Evolutionary conservation across 768 basidiomycete species (phyloP).

Genomic region (Pleurotus djamor): DNA sequence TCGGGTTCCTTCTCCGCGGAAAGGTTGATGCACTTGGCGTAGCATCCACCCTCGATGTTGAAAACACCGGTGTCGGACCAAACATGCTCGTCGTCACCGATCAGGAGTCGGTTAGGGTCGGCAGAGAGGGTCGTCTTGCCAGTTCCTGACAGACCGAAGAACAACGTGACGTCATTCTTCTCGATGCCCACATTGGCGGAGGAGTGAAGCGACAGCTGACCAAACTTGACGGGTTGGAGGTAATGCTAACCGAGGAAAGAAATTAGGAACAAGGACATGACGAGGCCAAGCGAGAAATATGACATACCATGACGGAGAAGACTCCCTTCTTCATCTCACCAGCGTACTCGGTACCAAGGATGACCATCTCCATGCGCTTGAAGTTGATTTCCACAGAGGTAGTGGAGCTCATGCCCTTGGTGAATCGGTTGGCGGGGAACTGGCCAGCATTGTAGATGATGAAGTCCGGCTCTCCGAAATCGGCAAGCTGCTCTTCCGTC

Average conservation of each 20-base stretch:
- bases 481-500: conserved; percentile 87
- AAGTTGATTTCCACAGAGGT: conserved; percentile 99
- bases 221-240: conserved; percentile 97
- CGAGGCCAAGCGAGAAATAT: neutral
- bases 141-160: conserved; percentile 98
- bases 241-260: conserved; percentile 65
- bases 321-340: conserved; percentile 99
- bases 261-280: neutral
- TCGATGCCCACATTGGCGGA: conserved; percentile 95
- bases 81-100: conserved; percentile 99
- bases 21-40: conserved; percentile 97
- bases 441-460: conserved; percentile 99
- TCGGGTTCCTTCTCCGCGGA: conserved; percentile 98
- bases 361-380: conserved; percentile 99
- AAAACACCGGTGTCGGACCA: conserved; percentile 99
- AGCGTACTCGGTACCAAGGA: conserved; percentile 96
- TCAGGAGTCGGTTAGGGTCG: conserved; percentile 89
- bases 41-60: conserved; percentile 99
- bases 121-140: conserved; percentile 99
- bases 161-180: conserved; percentile 90
- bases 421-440: conserved; percentile 99
- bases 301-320: conserved; percentile 68
- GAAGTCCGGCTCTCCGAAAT: conserved; percentile 98
- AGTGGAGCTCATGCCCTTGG: conserved; percentile 98
- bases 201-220: conserved; percentile 96